phyloP scores from a whole-genome alignment of 208 protist species.

The Wallacemonas sp. region DNA sequence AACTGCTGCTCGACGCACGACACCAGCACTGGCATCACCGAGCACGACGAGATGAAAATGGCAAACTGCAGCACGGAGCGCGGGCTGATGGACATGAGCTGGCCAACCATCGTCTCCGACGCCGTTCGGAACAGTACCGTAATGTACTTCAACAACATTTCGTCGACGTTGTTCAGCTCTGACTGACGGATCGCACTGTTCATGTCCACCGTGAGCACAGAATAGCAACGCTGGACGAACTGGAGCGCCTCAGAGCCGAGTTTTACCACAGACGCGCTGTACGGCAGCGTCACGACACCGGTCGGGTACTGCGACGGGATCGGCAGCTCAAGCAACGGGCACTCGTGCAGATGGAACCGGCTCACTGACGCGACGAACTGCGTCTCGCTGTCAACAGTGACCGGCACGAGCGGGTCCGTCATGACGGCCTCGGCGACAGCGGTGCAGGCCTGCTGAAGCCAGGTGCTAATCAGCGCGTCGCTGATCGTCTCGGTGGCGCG shows the following conservation, averaged over 20 bases:
- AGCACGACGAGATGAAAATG: conserved; percentile 77
- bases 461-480: conserved; percentile 76
- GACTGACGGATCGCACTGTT: conserved; percentile 69
- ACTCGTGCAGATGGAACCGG: conserved; percentile 67
- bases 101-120: conserved; percentile 59
- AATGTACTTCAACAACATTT: conserved; percentile 91
- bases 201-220: conserved; percentile 62
- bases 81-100: conserved; percentile 53
- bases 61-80: conserved; percentile 62
- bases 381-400: conserved; percentile 31
- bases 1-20: conserved; percentile 89
- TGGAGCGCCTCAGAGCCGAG: conserved; percentile 56
- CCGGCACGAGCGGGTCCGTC: conserved; percentile 52
- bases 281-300: conserved; percentile 60
- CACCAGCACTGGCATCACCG: conserved; percentile 72
- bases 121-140: conserved; percentile 86
- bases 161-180: conserved; percentile 89
- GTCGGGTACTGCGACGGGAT: conserved; percentile 47
- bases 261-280: conserved; percentile 58
- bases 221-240: conserved; percentile 75
- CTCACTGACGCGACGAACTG: conserved; percentile 61
- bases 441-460: conserved; percentile 79
- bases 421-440: conserved; percentile 64
- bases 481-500: conserved; percentile 71
- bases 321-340: conserved; percentile 56